A percentile compares a stretch with the other conserved stretches of the same genome.
Evolutionary conservation across 345 rosid genomes (phyloP).

Genomic region (Kandelia obovata): DNA sequence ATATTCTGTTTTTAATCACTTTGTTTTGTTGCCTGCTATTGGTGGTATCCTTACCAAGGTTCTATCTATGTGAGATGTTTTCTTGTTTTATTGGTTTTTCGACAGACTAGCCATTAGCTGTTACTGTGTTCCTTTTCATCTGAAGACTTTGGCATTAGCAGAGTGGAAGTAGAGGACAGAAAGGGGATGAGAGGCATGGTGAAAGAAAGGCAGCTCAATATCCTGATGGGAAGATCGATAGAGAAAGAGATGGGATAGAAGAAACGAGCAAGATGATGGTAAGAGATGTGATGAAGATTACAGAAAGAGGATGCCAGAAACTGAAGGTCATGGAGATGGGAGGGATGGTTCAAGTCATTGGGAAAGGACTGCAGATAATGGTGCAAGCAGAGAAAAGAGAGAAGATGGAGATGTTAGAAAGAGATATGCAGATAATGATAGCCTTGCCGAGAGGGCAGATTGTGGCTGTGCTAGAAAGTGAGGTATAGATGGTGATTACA

Average conservation of each 20-base stretch:
- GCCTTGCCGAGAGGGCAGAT: constrained; percentile 10
- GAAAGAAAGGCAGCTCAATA: constrained; percentile 28
- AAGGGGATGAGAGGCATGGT: constrained; percentile 24
- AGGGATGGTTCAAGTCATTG: constrained; percentile 18
- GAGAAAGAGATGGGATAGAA: constrained; percentile 15
- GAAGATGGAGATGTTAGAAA: constrained; percentile 26
- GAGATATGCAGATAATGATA: constrained; percentile 27
- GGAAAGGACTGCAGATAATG: constrained; percentile 26
- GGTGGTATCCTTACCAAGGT: too few relatives aligned
- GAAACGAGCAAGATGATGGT: constrained; percentile 20
- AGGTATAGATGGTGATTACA: constrained; percentile 19
- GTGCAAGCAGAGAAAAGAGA: constrained; percentile 9
- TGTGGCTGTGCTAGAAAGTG: constrained; percentile 9
- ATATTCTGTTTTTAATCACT: too few relatives aligned
- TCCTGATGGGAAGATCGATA: neutral
- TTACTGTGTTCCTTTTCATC: too few relatives aligned
- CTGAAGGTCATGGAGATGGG: constrained; percentile 13
- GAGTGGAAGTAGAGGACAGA: constrained; percentile 31
- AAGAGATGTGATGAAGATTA: constrained; percentile 32
- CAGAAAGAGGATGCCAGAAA: constrained; percentile 28
- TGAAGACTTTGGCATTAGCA: constrained; percentile 19
- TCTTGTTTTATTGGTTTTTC: too few relatives aligned
- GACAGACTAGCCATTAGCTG: too few relatives aligned
- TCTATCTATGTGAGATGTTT: too few relatives aligned
- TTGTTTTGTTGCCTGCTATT: too few relatives aligned